Evolutionary conservation across 2,329 filamentous ascomycete species (phyloP), one percentile per base, ranked within the genome.

Genomic region (Chaetomiaceae sp.): DNA sequence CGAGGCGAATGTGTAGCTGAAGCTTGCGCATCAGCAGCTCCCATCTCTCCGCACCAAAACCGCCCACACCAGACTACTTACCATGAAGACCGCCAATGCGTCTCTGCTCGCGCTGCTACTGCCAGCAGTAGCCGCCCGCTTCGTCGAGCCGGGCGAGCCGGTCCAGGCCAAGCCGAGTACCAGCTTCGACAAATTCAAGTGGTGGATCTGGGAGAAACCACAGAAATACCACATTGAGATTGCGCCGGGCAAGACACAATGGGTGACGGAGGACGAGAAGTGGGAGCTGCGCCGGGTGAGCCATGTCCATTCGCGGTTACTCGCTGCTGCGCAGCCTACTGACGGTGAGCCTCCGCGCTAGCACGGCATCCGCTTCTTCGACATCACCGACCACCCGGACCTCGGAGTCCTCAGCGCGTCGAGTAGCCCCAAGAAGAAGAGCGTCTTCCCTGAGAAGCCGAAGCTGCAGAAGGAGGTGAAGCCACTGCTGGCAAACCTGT

Each of bases 201-300:
- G n/a, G 27, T 51, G 62, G 2, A 51, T 60, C 14, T 51, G 60
- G 18, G 54, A 53, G 38, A 48, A 59, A 30, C n/a, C n/a, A n/a
- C 77, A 84, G 58, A 73, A 74, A 57, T 93, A 78, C 65, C 74
- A 95, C 38, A 82, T 98, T 53, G 90, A 97, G 71, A 74, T 93
- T 20, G 77, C 79, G n/a, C 88, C 88, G 3, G 88, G 86, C 46
- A 76, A 91, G 63, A 90, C 83, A 19, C 73, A 77, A 73, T 93
- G 87, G 86, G 84, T 96, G 26, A 94, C 88, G 0, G 91, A 97
- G 60, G 87, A 95, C 29, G 83, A 96, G 70, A 98, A 97, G 69
- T 96, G 91, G 89, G 82, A 84, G 65, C 71, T 97, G 54, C 83
- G 86, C 61, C 76, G 88, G 57, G 89, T 94, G 76, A 48, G 79